phyloP scores from a whole-genome alignment of 768 basidiomycete species.

The Coprinopsis strossmayeri region DNA sequence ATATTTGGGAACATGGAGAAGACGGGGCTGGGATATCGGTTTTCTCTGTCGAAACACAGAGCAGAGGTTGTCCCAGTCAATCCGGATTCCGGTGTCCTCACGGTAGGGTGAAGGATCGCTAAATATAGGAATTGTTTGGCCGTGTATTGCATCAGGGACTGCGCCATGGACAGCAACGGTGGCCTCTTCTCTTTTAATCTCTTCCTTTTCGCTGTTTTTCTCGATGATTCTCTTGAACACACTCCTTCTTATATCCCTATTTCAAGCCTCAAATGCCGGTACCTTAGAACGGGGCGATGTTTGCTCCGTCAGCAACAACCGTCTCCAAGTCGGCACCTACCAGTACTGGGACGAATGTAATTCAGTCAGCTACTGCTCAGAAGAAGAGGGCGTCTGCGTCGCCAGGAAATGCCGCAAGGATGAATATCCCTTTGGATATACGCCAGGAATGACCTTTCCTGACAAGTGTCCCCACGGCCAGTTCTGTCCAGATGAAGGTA shows the following conservation, averaged over 20 bases:
- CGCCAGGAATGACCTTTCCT: constrained; percentile 39
- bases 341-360: constrained; percentile 79
- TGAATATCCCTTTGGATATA: constrained; percentile 71
- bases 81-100: no score
- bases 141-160: neutral
- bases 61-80: no score
- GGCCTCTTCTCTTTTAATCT: neutral
- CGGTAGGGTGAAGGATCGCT: no score
- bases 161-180: neutral
- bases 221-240: constrained; percentile 25
- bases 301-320: constrained; percentile 53
- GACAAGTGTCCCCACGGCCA: constrained; percentile 50
- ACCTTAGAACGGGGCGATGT: constrained; percentile 34
- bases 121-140: neutral
- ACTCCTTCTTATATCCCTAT: constrained; percentile 46
- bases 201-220: constrained; percentile 12
- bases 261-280: constrained; percentile 38
- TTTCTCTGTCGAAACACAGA: no score
- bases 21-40: no score
- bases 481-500: constrained; percentile 85
- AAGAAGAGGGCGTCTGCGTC: constrained; percentile 45
- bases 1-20: no score
- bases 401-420: constrained; percentile 69
- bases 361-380: constrained; percentile 56
- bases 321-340: constrained; percentile 70